Percentiles rank a stretch among this genome's conserved stretches.
Conservation (phyloP, 768 basidiomycete species). For the Hericium alpestre region DNA sequence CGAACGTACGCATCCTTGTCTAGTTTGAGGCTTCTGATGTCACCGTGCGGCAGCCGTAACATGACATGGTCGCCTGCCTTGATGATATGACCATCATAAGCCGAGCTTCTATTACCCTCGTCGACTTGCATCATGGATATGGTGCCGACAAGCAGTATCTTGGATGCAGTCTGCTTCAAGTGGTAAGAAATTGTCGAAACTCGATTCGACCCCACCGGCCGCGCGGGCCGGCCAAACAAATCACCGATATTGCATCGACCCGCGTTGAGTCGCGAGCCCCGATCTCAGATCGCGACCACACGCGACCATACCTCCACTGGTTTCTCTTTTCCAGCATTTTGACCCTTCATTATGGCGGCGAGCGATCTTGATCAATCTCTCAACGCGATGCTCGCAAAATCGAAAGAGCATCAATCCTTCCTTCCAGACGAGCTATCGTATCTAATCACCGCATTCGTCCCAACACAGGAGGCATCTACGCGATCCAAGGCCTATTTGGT, state of each 20-base stretch:
- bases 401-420: slow-evolving; percentile 6
- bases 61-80: slow-evolving; percentile 69
- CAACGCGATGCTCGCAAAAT: neutral
- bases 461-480: slow-evolving; percentile 4
- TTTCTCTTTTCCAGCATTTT: no score
- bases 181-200: neutral
- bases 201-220: neutral
- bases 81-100: slow-evolving; percentile 25
- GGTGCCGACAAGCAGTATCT: neutral
- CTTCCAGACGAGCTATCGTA: slow-evolving; percentile 11
- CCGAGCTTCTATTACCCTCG: neutral
- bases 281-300: no score
- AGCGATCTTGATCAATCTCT: slow-evolving; percentile 24
- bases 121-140: neutral
- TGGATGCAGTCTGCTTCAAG: neutral
- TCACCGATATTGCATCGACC: neutral
- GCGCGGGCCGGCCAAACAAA: neutral
- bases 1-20: slow-evolving; percentile 27
- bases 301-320: no score
- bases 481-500: slow-evolving; percentile 65
- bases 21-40: slow-evolving; percentile 63
- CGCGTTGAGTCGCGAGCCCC: no score
- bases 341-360: no score
- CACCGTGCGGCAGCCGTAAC: slow-evolving; percentile 68
- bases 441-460: slow-evolving; percentile 9